Evolutionary conservation across 2,329 filamentous ascomycete species (phyloP).

Genomic region (Cladosporium sp.): DNA sequence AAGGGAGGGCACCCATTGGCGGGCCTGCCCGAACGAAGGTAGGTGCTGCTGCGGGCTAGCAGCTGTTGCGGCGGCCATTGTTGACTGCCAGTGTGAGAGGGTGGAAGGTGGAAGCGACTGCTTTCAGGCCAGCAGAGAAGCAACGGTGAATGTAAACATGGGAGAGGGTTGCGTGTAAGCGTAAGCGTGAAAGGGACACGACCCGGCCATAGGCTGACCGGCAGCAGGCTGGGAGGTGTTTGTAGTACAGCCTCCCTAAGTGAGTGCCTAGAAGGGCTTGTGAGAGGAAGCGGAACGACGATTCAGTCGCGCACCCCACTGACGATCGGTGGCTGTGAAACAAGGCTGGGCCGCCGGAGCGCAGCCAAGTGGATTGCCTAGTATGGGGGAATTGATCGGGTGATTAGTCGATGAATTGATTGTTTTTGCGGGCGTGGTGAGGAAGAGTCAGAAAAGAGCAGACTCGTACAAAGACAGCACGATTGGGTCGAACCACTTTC

Average conservation of each 20-base stretch:
- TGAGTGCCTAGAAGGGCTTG: neutral
- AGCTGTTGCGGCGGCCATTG: conserved; percentile 17
- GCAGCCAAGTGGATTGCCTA: too few species aligned
- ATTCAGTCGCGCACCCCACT: conserved; percentile 1
- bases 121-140: conserved; percentile 4
- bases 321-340: conserved; percentile 8
- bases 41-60: conserved; percentile 9
- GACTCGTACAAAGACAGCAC: neutral
- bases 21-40: conserved; percentile 18
- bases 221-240: conserved; percentile 11
- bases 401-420: neutral
- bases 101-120: neutral
- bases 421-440: neutral
- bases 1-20: conserved; percentile 27
- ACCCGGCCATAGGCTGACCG: conserved; percentile 3
- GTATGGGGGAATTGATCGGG: neutral
- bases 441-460: neutral
- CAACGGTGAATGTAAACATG: conserved; percentile 15
- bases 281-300: neutral
- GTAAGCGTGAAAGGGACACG: neutral
- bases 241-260: neutral
- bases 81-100: neutral
- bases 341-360: too few species aligned
- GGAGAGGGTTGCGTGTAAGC: neutral
- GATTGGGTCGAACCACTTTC: neutral